A percentile compares a stretch with the other conserved stretches of the same genome.
Conservation (phyloP, 371 early-diverging fungal species). For the Mucor saturninus region DNA sequence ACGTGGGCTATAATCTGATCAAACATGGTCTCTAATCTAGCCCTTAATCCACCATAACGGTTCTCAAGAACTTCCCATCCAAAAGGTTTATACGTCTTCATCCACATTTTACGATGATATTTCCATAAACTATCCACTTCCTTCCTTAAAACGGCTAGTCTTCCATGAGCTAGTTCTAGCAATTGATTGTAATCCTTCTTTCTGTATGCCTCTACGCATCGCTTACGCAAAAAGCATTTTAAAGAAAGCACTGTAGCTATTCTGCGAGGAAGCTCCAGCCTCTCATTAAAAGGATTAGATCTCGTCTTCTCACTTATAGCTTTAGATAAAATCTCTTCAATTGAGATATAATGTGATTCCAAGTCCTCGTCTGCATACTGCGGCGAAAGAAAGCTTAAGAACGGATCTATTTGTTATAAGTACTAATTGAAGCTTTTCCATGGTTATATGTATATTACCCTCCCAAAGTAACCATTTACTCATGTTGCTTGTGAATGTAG, state of each 20-base stretch:
- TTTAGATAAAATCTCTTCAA: slow-evolving; percentile 54
- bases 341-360: slow-evolving; percentile 64
- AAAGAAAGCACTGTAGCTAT: slow-evolving; percentile 71
- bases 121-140: slow-evolving; percentile 77
- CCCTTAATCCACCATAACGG: slow-evolving; percentile 80
- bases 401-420: slow-evolving; percentile 63
- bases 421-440: not conserved
- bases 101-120: slow-evolving; percentile 81
- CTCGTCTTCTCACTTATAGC: slow-evolving; percentile 46
- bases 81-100: slow-evolving; percentile 79
- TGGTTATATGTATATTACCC: slow-evolving; percentile 40
- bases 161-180: slow-evolving; percentile 47
- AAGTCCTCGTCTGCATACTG: slow-evolving; percentile 73
- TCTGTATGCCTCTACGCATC: slow-evolving; percentile 68
- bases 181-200: slow-evolving; percentile 54
- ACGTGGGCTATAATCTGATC: slow-evolving; percentile 73
- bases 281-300: slow-evolving; percentile 69
- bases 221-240: slow-evolving; percentile 72
- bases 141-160: slow-evolving; percentile 60
- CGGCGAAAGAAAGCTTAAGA: slow-evolving; percentile 75
- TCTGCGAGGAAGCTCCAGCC: slow-evolving; percentile 70
- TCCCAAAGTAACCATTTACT: slow-evolving; percentile 91
- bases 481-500: slow-evolving; percentile 73
- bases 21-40: slow-evolving; percentile 77
- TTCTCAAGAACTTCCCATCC: slow-evolving; percentile 86